phyloP scores from a whole-genome alignment of 1,284 basidiomycete genomes.

The Heliocybe sulcata region DNA sequence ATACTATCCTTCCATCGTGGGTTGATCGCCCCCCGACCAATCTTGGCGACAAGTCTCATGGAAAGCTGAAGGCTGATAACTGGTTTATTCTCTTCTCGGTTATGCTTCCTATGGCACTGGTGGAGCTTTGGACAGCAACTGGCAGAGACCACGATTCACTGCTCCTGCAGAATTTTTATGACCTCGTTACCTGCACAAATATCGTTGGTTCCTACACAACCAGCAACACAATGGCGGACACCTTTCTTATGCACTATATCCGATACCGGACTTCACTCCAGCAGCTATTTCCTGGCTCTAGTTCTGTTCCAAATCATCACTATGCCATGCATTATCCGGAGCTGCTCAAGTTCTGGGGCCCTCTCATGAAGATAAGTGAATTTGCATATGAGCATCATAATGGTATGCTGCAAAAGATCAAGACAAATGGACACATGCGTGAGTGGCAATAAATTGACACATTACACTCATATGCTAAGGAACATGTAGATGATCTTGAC shows the following conservation, averaged over 20 bases:
- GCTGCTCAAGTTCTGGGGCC: neutral
- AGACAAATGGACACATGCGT: neutral
- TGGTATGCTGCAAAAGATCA: neutral
- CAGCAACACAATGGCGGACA: neutral
- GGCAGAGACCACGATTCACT: neutral
- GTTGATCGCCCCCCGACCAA: constrained; percentile 11
- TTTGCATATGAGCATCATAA: neutral
- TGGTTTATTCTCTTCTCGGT: constrained; percentile 16
- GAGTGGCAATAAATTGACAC: neutral
- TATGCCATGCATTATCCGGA: neutral
- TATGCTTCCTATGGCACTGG: constrained; percentile 13
- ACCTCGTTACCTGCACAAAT: neutral
- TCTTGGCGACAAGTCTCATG: constrained; percentile 13
- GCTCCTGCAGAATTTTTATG: neutral
- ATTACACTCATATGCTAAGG: neutral
- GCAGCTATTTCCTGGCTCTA: neutral
- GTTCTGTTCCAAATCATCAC: neutral
- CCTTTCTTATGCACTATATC: neutral
- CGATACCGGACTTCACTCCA: neutral
- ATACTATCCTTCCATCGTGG: constrained; percentile 15
- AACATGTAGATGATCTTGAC: neutral
- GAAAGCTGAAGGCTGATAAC: constrained; percentile 20
- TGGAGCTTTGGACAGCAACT: neutral
- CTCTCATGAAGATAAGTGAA: neutral
- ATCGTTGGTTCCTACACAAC: neutral